Evolutionary conservation across 139 green algal genomes (phyloP), one percentile per base, ranked within the genome.

Genomic region (Picochlorum sp.): DNA sequence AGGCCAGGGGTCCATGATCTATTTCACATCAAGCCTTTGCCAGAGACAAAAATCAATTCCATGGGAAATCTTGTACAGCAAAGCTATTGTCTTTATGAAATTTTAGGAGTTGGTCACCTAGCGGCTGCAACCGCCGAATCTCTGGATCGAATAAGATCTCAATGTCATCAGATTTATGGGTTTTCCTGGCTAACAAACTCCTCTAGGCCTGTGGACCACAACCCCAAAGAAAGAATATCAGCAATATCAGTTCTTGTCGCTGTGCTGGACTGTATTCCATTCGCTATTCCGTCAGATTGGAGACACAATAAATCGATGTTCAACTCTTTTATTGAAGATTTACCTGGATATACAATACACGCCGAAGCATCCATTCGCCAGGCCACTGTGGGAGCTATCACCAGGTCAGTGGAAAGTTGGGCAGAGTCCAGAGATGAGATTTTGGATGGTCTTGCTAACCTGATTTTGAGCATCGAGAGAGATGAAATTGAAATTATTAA

Each of bases 341-440:
- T 88, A 26, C 67, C 68, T 5, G 69, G 49, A 0, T 87, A 88
- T 57, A 65, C 75, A 36, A 70, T 87, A 13, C 57, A 73, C 54
- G 58, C 33, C 2, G 65, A 73, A 14, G 8, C 50, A 6, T 47
- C 29, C 22, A 44, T 73, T 50, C 35, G 65, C 4, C 33, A 49
- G 35, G n/a, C 28, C 16, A 6, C 29, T 16, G 33, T 52, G 8
- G 30, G 3, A 6, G 78, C 80, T 16, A 53, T 93, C 33, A 57
- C 65, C 30, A 64, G 70, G 29, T 69, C 70, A 29, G 36, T 94
- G 57, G 53, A 64, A 5, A 73, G 57, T 25, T 67, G 79, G 47
- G 86, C 86, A 0, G 41, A 51, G 13, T 52, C 79, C 57, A 82
- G 87, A 31, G 81, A 83, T 54, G 18, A 37, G 7, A 31, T 91